A percentile compares a stretch with the other conserved stretches of the same genome.
These are phyloP conservation scores for Aquilaria sinensis DNA, from an alignment of 345 rosid genomes.

Conservation along the genomic window DNA sequence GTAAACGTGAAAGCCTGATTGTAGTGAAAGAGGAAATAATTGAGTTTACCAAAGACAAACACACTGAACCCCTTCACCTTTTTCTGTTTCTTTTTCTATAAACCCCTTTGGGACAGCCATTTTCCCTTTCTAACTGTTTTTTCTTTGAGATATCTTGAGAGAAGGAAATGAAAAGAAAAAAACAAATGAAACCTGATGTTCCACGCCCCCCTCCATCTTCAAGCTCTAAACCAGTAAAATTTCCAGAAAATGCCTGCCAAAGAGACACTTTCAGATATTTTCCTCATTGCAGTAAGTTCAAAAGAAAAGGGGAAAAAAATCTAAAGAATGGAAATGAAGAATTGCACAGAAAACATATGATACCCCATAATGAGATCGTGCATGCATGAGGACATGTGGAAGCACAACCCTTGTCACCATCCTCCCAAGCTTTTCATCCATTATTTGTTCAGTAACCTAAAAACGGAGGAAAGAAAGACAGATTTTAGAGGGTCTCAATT, in stretches of 20 bases:
- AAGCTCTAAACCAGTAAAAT: slow-evolving; percentile 94
- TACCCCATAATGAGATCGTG: slow-evolving; percentile 96
- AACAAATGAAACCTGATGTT: slow-evolving; percentile 58
- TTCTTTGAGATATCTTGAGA: too few species aligned
- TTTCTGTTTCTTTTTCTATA: too few species aligned
- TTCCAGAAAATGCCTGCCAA: slow-evolving; percentile 84
- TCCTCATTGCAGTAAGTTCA: slow-evolving; percentile 2
- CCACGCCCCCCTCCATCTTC: slow-evolving; percentile 99
- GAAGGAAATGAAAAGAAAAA: neutral
- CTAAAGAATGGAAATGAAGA: too few species aligned
- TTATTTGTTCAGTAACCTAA: slow-evolving; percentile 76
- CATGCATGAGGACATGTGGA: slow-evolving; percentile 95
- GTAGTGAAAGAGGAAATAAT: too few species aligned
- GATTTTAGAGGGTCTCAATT: too few species aligned
- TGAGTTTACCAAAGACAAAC: too few species aligned
- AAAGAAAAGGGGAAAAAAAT: slow-evolving; percentile 8
- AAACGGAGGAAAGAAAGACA: neutral
- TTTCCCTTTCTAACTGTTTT: too few species aligned
- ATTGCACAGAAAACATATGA: slow-evolving; percentile 8
- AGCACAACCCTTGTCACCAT: slow-evolving; percentile 91
- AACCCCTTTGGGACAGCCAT: too few species aligned
- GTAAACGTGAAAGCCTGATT: too few species aligned
- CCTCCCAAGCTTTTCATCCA: slow-evolving; percentile 96
- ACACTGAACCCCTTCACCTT: too few species aligned
- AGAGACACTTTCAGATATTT: slow-evolving; percentile 8